These are phyloP conservation scores for Dacryopinax spathularia DNA, from an alignment of 768 basidiomycete genomes.

Conservation along the genomic window DNA sequence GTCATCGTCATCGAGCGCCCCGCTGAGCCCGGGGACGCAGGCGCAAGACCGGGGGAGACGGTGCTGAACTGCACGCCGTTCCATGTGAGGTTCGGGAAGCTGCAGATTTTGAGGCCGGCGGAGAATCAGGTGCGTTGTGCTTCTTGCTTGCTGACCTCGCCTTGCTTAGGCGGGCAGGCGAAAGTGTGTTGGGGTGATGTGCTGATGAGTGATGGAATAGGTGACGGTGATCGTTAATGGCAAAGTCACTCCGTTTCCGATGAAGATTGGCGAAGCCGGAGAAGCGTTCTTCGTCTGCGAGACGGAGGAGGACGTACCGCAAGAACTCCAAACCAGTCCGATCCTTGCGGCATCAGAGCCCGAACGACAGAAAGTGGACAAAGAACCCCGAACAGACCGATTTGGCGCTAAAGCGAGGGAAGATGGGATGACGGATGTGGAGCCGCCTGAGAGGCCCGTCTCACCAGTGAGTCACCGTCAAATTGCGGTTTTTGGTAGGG, in stretches of 20 bases:
- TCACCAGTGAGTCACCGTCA: not conserved
- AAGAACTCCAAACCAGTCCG: conserved; percentile 86
- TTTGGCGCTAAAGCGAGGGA: conserved; percentile 16
- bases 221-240: conserved; percentile 85
- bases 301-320: conserved; percentile 87
- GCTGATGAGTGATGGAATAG: conserved; percentile 26
- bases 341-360: conserved; percentile 45
- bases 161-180: too few species aligned
- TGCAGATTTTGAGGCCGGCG: conserved; percentile 81
- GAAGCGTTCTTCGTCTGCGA: conserved; percentile 99
- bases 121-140: conserved; percentile 67
- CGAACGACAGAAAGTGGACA: conserved; percentile 23
- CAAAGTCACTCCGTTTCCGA: conserved; percentile 71
- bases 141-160: conserved; percentile 7
- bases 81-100: conserved; percentile 94
- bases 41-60: conserved; percentile 32
- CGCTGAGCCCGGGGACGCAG: conserved; percentile 24
- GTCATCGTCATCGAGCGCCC: conserved; percentile 84
- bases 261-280: conserved; percentile 98
- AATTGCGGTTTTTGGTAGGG: not conserved
- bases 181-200: not conserved
- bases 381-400: conserved; percentile 10
- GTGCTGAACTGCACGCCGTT: conserved; percentile 87
- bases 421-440: not conserved
- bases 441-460: not conserved